phyloP scores from a whole-genome alignment of 352 stramenopile species.

The Phytophthora sansomeana region DNA sequence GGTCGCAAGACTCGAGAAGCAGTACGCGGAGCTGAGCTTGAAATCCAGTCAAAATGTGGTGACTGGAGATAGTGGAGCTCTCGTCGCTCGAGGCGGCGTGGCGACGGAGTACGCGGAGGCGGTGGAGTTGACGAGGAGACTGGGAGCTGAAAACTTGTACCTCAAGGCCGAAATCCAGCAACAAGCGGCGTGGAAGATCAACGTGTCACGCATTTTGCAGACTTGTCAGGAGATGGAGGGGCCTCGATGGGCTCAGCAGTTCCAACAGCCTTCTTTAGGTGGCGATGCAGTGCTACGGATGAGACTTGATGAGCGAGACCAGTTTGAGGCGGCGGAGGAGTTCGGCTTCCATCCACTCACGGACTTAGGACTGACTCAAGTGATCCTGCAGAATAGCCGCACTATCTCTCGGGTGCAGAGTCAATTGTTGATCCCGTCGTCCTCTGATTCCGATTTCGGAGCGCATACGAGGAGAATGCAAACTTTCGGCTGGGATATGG shows the following conservation, averaged over 20 bases:
- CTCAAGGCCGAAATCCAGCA: conserved; percentile 49
- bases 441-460: conserved; percentile 25
- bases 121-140: conserved; percentile 30
- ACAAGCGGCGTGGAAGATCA: conserved; percentile 40
- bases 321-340: conserved; percentile 34
- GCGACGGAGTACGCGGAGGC: conserved; percentile 30
- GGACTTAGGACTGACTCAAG: conserved; percentile 36
- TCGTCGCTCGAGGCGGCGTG: neutral
- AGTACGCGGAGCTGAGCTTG: conserved; percentile 45
- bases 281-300: conserved; percentile 31
- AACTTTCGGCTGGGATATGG: conserved; percentile 48
- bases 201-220: conserved; percentile 42
- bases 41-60: conserved; percentile 8
- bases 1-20: conserved; percentile 45
- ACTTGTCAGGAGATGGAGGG: conserved; percentile 22
- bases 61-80: neutral
- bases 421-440: conserved; percentile 26
- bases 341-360: conserved; percentile 44
- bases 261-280: conserved; percentile 24
- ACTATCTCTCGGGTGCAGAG: conserved; percentile 38
- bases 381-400: conserved; percentile 43
- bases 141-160: conserved; percentile 57
- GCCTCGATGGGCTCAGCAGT: conserved; percentile 27
- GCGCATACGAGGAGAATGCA: conserved; percentile 25
- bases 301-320: conserved; percentile 25